Conservation (phyloP, 257 asterid genomes). For the Leptodermis oblonga region DNA sequence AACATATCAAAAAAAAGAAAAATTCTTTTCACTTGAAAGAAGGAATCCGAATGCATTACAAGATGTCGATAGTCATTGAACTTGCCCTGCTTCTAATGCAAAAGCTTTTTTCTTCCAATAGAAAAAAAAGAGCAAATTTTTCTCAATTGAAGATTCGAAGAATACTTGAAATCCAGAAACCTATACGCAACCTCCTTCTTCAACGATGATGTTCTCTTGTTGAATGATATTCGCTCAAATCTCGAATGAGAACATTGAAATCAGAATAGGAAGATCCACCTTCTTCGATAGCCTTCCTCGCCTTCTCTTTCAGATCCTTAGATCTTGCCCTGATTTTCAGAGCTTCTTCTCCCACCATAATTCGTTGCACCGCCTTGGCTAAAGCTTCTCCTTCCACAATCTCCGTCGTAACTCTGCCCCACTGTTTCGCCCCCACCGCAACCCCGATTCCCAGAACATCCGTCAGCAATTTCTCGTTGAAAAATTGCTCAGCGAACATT, state of each 20-base stretch:
- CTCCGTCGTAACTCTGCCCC: slow-evolving; percentile 16
- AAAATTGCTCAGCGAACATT: slow-evolving; percentile 42
- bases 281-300: slow-evolving; percentile 42
- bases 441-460: slow-evolving; percentile 36
- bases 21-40: too few relatives aligned
- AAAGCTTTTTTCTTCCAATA: too few relatives aligned
- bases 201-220: too few relatives aligned
- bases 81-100: too few relatives aligned
- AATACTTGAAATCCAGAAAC: too few relatives aligned
- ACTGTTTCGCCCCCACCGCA: slow-evolving; percentile 33
- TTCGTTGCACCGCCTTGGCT: slow-evolving; percentile 21
- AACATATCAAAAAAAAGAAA: too few relatives aligned
- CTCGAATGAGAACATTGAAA: slow-evolving; percentile 39
- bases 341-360: slow-evolving; percentile 36
- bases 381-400: slow-evolving; percentile 31
- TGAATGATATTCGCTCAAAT: neutral
- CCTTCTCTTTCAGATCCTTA: slow-evolving; percentile 25
- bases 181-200: too few relatives aligned
- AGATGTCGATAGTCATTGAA: too few relatives aligned
- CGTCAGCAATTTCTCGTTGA: slow-evolving; percentile 40
- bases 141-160: too few relatives aligned
- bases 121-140: too few relatives aligned
- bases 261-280: slow-evolving; percentile 57
- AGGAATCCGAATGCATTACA: too few relatives aligned
- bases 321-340: slow-evolving; percentile 32